Percentiles rank a stretch among this genome's conserved stretches.
Evolutionary conservation across 495 filamentous ascomycete species (phyloP).

Genomic region (Cercophora newfieldiana): DNA sequence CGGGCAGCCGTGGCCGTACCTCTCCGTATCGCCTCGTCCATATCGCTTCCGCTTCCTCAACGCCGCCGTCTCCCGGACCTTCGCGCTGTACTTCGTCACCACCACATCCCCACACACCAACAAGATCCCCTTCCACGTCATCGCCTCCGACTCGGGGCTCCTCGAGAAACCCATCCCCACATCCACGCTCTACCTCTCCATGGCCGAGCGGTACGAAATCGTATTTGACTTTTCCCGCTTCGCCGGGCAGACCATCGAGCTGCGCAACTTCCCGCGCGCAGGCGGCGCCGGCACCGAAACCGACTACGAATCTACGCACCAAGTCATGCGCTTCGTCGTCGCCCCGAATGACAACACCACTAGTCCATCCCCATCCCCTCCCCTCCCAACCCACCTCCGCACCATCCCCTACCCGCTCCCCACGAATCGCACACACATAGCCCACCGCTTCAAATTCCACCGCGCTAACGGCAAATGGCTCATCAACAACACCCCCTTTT

Average conservation of each 20-base stretch:
- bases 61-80: conserved; percentile 48
- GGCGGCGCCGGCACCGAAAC: conserved; percentile 41
- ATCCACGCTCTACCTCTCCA: conserved; percentile 40
- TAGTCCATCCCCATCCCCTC: neutral
- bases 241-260: conserved; percentile 44
- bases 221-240: conserved; percentile 50
- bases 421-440: conserved; percentile 31
- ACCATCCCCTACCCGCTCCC: conserved; percentile 15
- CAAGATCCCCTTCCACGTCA: conserved; percentile 44
- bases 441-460: conserved; percentile 46
- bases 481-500: conserved; percentile 53
- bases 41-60: conserved; percentile 56
- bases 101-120: conserved; percentile 1
- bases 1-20: conserved; percentile 53
- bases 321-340: conserved; percentile 53
- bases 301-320: conserved; percentile 46
- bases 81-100: conserved; percentile 41
- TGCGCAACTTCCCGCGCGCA: conserved; percentile 44
- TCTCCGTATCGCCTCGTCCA: conserved; percentile 52
- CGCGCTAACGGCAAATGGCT: conserved; percentile 37
- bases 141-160: conserved; percentile 50
- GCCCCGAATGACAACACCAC: no score
- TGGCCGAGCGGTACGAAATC: conserved; percentile 56
- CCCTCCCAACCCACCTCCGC: neutral
- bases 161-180: conserved; percentile 37